A percentile compares a stretch with the other conserved stretches of the same genome.
These are phyloP conservation scores for Stemphylium beticola DNA, from an alignment of 2,329 filamentous ascomycete species.

Conservation along the genomic window DNA sequence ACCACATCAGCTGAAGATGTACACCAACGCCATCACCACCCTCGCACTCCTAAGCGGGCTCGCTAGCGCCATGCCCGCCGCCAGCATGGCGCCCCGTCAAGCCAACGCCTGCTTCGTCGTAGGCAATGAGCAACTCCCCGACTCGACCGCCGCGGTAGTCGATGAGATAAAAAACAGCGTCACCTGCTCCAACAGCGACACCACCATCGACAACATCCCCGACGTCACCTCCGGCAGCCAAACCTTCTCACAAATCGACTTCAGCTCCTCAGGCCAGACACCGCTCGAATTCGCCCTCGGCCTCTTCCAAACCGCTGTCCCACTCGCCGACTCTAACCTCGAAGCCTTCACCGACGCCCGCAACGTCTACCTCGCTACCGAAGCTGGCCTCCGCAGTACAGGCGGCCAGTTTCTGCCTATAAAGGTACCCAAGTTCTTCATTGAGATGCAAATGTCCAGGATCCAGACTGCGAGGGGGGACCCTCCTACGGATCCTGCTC, in stretches of 20 bases:
- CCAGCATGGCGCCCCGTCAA: conserved; percentile 23
- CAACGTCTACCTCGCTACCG: conserved; percentile 65
- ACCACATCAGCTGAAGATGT: conserved; percentile 16
- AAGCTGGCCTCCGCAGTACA: conserved; percentile 63
- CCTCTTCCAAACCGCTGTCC: conserved; percentile 59
- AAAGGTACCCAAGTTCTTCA: conserved; percentile 69
- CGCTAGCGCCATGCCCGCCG: conserved; percentile 21
- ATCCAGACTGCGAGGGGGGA: conserved; percentile 67
- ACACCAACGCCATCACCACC: conserved; percentile 16
- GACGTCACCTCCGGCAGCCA: conserved; percentile 61
- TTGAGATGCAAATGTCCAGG: conserved; percentile 64
- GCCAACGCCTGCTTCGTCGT: conserved; percentile 60
- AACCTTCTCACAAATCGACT: conserved; percentile 64
- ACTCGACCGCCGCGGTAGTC: conserved; percentile 56
- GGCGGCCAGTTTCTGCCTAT: conserved; percentile 59
- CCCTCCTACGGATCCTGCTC: conserved; percentile 57
- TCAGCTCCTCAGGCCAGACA: conserved; percentile 56
- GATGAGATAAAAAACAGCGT: conserved; percentile 52
- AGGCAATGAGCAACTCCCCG: conserved; percentile 58
- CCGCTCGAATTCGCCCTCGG: conserved; percentile 62
- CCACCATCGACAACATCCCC: conserved; percentile 61
- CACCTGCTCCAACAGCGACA: conserved; percentile 57
- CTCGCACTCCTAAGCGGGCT: conserved; percentile 21
- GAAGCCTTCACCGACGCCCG: conserved; percentile 60
- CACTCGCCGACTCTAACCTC: conserved; percentile 59